phyloP scores from a whole-genome alignment of 2,329 filamentous ascomycete species.

The Aspergillus tanneri region DNA sequence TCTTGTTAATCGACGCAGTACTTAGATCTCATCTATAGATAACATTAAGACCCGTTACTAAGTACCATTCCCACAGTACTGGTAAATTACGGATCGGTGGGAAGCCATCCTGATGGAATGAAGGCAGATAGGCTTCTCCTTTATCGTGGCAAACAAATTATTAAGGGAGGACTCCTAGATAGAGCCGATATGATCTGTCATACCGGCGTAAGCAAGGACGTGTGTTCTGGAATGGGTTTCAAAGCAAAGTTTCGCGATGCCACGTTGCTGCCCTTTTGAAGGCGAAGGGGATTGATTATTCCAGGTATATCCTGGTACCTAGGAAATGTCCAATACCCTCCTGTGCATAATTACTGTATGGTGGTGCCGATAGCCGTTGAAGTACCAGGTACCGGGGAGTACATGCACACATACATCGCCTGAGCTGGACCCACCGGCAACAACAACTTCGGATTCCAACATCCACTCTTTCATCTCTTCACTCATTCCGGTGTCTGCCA shows the following conservation, averaged over 20 bases:
- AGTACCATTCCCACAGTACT: too few species aligned
- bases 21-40: too few species aligned
- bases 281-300: too few species aligned
- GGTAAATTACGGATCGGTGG: too few species aligned
- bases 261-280: too few species aligned
- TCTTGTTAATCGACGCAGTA: too few species aligned
- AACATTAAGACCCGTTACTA: too few species aligned
- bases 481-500: not conserved
- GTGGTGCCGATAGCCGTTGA: not conserved
- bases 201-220: slow-evolving; percentile 13
- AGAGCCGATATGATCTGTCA: not conserved
- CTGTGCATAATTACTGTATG: not conserved
- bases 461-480: not conserved
- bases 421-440: not conserved
- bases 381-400: not conserved
- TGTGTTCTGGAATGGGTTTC: slow-evolving; percentile 27
- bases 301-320: too few species aligned
- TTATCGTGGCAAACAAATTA: too few species aligned
- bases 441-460: slow-evolving; percentile 1
- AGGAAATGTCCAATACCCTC: not conserved
- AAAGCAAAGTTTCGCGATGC: too few species aligned
- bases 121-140: too few species aligned
- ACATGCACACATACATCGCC: not conserved
- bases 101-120: too few species aligned
- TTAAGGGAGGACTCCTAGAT: not conserved